Evolutionary conservation across 139 green algal species (phyloP), one percentile per base, ranked within the genome.

Genomic region (Bryopsis sp.): DNA sequence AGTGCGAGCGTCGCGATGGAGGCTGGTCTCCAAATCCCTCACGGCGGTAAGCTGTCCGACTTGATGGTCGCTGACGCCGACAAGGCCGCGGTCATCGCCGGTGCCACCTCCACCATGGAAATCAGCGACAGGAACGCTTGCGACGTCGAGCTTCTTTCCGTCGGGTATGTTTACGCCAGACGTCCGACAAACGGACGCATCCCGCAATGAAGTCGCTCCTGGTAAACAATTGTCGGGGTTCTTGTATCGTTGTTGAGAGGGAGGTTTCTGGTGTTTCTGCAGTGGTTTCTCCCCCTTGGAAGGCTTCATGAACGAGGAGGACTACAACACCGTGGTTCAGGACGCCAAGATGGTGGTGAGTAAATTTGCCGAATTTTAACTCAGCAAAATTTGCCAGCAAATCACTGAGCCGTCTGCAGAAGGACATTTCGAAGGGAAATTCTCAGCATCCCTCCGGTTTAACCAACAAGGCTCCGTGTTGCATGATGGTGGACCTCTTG

Each of bases 131-230:
- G 90, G 47, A 88, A 94, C 48, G 90, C 90, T 2, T 96, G 90
- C 74, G 90, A 96, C 57, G 89, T 96, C 24, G 90, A 96, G 84
- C 88, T 96, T 71, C 88, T 96, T 8, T 75, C 50, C 26, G 82
- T 94, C 37, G 90, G 89, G 76, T 85, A 39, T 58, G 73, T 62
- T 15, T 39, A 50, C n/a, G n/a, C n/a, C n/a, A n/a, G n/a, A n/a
- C n/a, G n/a, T n/a, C n/a, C n/a, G n/a, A n/a, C n/a, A n/a, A n/a
- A n/a, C n/a, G n/a, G n/a, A n/a, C n/a, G n/a, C n/a, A n/a, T n/a
- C n/a, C n/a, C n/a, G n/a, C n/a, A n/a, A n/a, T n/a, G n/a, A n/a
- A n/a, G n/a, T n/a, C n/a, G n/a, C n/a, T n/a, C n/a, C n/a, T n/a
- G n/a, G n/a, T n/a, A n/a, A n/a, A n/a, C n/a, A n/a, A n/a, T n/a